Evolutionary conservation across 106 monocot species (phyloP).

Genomic region (Acorus calamus): DNA sequence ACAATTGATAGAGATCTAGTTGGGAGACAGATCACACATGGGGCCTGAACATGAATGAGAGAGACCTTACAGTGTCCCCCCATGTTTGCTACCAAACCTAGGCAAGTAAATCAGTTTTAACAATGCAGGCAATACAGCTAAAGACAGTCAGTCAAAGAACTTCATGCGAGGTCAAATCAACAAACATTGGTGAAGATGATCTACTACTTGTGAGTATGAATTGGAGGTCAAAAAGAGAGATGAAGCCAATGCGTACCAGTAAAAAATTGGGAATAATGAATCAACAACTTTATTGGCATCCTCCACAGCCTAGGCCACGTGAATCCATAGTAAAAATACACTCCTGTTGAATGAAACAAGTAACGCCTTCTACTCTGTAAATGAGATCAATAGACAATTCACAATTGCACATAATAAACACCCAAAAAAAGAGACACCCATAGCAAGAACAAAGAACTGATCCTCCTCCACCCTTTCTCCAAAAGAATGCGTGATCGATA

Average conservation of each 20-base stretch:
- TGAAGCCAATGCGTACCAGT: background rate
- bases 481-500: slow-evolving; percentile 10
- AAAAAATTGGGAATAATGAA: background rate
- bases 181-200: background rate
- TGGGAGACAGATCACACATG: too few species aligned
- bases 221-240: background rate
- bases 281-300: slow-evolving; percentile 13
- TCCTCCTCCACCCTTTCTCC: background rate
- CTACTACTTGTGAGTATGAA: background rate
- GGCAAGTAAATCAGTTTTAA: too few species aligned
- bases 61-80: too few species aligned
- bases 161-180: too few species aligned
- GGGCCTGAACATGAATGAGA: too few species aligned
- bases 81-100: too few species aligned
- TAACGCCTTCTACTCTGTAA: background rate
- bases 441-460: background rate
- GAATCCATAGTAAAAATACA: slow-evolving; percentile 9
- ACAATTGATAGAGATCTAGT: too few species aligned
- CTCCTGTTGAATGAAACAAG: slow-evolving; percentile 1
- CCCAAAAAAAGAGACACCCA: background rate
- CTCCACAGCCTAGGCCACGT: slow-evolving; percentile 8
- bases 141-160: too few species aligned
- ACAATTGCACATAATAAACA: background rate
- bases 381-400: background rate
- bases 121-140: too few species aligned